These are phyloP conservation scores for Berkeleyomyces rouxiae DNA, from an alignment of 2,329 filamentous ascomycete genomes.

Conservation along the genomic window DNA sequence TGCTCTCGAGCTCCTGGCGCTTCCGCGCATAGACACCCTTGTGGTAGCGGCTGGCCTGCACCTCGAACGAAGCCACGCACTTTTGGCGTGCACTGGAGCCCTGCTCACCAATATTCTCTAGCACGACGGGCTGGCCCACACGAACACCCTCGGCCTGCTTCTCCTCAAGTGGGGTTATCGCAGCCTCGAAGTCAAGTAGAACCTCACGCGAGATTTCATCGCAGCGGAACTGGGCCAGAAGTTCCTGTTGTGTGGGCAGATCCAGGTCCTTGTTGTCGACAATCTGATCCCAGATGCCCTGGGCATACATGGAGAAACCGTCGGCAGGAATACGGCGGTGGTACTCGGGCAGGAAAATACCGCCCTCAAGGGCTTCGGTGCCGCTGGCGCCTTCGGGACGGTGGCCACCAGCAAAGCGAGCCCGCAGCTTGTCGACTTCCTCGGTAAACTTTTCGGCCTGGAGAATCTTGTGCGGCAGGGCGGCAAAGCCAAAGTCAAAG, in stretches of 20 bases:
- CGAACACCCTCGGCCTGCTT: conserved; percentile 60
- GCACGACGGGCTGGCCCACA: conserved; percentile 54
- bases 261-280: conserved; percentile 98
- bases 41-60: conserved; percentile 84
- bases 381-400: conserved; percentile 47
- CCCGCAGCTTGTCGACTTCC: conserved; percentile 64
- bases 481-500: conserved; percentile 95
- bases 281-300: conserved; percentile 95
- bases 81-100: conserved; percentile 58
- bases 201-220: conserved; percentile 93
- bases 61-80: conserved; percentile 70
- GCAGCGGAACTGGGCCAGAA: conserved; percentile 91
- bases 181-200: conserved; percentile 62
- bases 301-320: conserved; percentile 86
- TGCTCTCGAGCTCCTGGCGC: conserved; percentile 64
- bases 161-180: conserved; percentile 72
- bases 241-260: conserved; percentile 87
- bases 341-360: conserved; percentile 83
- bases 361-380: conserved; percentile 52
- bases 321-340: conserved; percentile 92
- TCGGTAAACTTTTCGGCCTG: conserved; percentile 79
- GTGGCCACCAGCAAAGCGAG: conserved; percentile 68
- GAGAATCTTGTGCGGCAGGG: conserved; percentile 88
- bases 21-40: conserved; percentile 88
- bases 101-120: conserved; percentile 55